Conservation (phyloP, 2,329 filamentous ascomycete species). For the Phialophora verrucosa region DNA sequence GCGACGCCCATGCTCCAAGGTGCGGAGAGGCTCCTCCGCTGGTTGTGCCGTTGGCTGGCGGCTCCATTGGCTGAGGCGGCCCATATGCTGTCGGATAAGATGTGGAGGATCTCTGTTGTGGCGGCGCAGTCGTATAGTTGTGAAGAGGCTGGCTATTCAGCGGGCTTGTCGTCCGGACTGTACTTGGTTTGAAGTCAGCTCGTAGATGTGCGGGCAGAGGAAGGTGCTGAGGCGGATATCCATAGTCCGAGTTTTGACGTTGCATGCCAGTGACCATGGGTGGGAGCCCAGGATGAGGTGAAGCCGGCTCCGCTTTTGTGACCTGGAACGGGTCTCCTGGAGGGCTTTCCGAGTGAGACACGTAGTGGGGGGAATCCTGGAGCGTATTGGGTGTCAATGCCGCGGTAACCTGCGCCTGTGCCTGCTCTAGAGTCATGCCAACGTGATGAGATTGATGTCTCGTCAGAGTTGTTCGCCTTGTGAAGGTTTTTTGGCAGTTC, state of each 20-base stretch:
- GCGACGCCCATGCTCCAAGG: conserved; percentile 85
- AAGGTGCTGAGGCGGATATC: conserved; percentile 74
- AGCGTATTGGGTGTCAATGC: conserved; percentile 65
- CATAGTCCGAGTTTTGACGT: conserved; percentile 70
- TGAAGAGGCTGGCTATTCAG: conserved; percentile 69
- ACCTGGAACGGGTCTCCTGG: conserved; percentile 72
- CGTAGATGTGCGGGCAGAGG: conserved; percentile 84
- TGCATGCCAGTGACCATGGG: conserved; percentile 68
- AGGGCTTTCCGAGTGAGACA: conserved; percentile 50
- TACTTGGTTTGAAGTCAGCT: conserved; percentile 68
- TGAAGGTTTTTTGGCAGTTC: conserved; percentile 98
- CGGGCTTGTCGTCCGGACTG: conserved; percentile 68
- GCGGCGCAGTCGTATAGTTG: conserved; percentile 60
- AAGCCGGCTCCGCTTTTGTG: conserved; percentile 82
- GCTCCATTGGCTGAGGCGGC: conserved; percentile 83
- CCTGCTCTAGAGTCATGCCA: conserved; percentile 85
- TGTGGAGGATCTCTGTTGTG: conserved; percentile 67
- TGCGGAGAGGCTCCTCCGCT: conserved; percentile 87
- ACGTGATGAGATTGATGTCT: conserved; percentile 96
- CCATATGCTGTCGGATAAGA: conserved; percentile 84
- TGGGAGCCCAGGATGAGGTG: conserved; percentile 76
- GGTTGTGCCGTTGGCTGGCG: conserved; percentile 70
- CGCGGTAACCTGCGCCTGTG: conserved; percentile 84
- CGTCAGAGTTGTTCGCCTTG: conserved; percentile 89
- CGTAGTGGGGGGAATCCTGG: conserved; percentile 44